These are phyloP conservation scores for Neoascochyta sp. DNA, from an alignment of 2,329 filamentous ascomycete genomes.

Conservation along the genomic window DNA sequence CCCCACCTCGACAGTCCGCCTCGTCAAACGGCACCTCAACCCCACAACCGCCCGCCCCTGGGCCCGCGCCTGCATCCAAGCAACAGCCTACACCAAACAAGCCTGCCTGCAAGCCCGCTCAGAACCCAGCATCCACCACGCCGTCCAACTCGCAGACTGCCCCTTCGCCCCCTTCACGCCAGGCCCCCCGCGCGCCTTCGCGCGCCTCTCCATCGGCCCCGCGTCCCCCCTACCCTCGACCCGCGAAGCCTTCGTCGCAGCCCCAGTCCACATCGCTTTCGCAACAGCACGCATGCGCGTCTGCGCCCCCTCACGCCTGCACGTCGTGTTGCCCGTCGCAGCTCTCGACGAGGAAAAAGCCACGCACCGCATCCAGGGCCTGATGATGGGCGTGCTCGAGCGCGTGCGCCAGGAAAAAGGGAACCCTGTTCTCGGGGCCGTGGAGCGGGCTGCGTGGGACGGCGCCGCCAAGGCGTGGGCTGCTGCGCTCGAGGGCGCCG, in stretches of 20 bases:
- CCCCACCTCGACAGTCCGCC: constrained; percentile 13
- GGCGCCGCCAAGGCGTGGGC: constrained; percentile 20
- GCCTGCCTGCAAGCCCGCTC: constrained; percentile 16
- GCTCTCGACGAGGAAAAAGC: constrained; percentile 12
- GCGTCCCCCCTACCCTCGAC: constrained; percentile 5
- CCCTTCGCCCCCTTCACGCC: constrained; percentile 18
- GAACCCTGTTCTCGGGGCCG: constrained; percentile 12
- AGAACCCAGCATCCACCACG: constrained; percentile 22
- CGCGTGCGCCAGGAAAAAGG: constrained; percentile 21
- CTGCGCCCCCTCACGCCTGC: constrained; percentile 12
- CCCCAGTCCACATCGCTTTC: constrained; percentile 22
- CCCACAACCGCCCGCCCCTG: constrained; percentile 15
- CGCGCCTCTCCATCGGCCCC: constrained; percentile 27
- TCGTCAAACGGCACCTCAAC: constrained; percentile 26
- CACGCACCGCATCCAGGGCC: constrained; percentile 24
- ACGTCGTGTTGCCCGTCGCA: constrained; percentile 18
- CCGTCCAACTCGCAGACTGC: constrained; percentile 24
- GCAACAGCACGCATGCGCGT: constrained; percentile 11
- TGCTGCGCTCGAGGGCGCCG: constrained; percentile 24
- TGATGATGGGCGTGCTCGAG: constrained; percentile 32
- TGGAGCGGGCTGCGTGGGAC: constrained; percentile 22
- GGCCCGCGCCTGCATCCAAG: constrained; percentile 21
- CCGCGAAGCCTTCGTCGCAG: constrained; percentile 14
- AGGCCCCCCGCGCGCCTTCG: constrained; percentile 12
- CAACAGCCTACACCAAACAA: constrained; percentile 17